Evolutionary conservation across 805 yeast species (phyloP), one percentile per base, ranked within the genome.

Genomic region (Allodekkera sacchari): DNA sequence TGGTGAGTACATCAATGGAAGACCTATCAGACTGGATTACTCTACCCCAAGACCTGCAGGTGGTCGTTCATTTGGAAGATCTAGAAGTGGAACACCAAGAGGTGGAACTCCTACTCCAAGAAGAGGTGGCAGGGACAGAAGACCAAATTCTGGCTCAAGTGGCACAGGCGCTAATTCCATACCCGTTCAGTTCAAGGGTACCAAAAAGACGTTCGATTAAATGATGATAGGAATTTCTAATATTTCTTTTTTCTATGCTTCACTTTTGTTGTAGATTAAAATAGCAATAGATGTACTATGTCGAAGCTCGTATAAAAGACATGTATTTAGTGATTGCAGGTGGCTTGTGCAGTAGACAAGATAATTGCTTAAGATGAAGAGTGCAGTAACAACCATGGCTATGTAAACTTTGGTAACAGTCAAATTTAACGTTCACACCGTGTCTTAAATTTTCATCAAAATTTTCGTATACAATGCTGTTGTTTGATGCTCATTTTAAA

Each of bases 21-120:
- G 98, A 68, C 75, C 96, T 40, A 82, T 92, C 52, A 83, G 98
- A 72, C 71, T 92, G 47, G 98, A 92, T 66, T 92, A 59, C 74
- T 83, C 96, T 32, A 75, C 95, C 35, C 97, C 98, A 61, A 82
- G 36, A 35, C 47, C 47, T 18, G 41, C 48, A 36, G 41, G 44
- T 41, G 42, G 42, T 29, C 32, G 33, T 24, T 30, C 27, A 16
- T 16, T 16, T 8, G 18, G 28, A 12, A 23, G 26, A 23, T 23
- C 26, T 7, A 23, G 26, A 23, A 7, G 11, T 12, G 26, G 26
- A 10, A 23, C 26, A 11, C 26, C 26, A 23, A 17, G 33, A 12
- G 59, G 54, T 20, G 49, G 55, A 25, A 47, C 51, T 27, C n/a
- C n/a, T n/a, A n/a, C n/a, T n/a, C n/a, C n/a, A n/a, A 39, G 55